phyloP scores from a whole-genome alignment of 192 early-diverging fungal species.

The Pecoramyces ruminantium region DNA sequence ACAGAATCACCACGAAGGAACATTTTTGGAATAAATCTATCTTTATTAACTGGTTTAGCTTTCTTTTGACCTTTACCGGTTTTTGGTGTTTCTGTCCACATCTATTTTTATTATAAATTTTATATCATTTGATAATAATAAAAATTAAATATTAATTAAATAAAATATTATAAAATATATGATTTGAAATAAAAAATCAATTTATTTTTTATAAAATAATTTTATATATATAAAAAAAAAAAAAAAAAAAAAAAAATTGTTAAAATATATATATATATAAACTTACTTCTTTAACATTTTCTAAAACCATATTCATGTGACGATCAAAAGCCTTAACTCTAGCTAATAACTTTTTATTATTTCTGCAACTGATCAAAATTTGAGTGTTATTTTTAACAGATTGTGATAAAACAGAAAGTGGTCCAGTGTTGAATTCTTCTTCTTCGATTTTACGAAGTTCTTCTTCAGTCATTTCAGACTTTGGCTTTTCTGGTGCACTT shows the following conservation, averaged over 20 bases:
- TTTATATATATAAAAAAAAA: not conserved
- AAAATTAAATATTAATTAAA: too few relatives aligned
- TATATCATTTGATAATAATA: too few relatives aligned
- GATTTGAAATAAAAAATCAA: too few relatives aligned
- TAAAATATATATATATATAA: not conserved
- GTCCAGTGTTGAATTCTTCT: slow-evolving; percentile 89
- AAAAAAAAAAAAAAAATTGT: not conserved
- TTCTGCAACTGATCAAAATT: slow-evolving; percentile 88
- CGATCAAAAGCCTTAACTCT: slow-evolving; percentile 98
- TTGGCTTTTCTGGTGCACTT: slow-evolving; percentile 5
- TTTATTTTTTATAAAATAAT: too few relatives aligned
- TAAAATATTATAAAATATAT: too few relatives aligned
- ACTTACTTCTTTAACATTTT: not conserved
- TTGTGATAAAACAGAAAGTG: slow-evolving; percentile 81
- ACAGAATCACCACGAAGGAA: slow-evolving; percentile 90
- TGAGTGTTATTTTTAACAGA: slow-evolving; percentile 92
- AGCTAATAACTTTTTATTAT: slow-evolving; percentile 94
- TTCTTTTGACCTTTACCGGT: slow-evolving; percentile 82
- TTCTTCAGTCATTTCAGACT: slow-evolving; percentile 66
- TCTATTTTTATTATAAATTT: slow-evolving; percentile 24
- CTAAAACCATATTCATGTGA: slow-evolving; percentile 99
- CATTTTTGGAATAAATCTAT: slow-evolving; percentile 95
- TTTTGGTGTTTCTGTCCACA: slow-evolving; percentile 93
- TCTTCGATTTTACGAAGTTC: slow-evolving; percentile 82
- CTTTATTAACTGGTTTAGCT: slow-evolving; percentile 90